A percentile compares a stretch with the other conserved stretches of the same genome.
Conservation (phyloP, 176 grass and related monocot genomes). For the Leersia perrieri region DNA sequence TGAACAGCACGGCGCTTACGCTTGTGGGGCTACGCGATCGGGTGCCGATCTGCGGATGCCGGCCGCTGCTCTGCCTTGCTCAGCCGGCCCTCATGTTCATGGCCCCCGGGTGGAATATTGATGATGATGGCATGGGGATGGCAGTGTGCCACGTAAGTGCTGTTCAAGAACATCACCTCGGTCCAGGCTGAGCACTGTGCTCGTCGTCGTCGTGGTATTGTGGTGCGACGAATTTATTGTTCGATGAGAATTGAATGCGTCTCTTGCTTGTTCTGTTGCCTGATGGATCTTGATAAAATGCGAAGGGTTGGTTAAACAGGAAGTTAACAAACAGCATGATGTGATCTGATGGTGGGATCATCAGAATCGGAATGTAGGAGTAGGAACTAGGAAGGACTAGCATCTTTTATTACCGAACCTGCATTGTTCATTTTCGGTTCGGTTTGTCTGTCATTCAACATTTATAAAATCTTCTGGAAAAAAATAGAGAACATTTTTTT, state of each 20-base stretch:
- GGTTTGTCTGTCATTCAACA: neutral
- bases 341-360: neutral
- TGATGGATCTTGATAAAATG: neutral
- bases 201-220: neutral
- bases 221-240: neutral
- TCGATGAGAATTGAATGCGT: neutral
- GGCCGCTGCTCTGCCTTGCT: neutral
- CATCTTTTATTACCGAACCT: neutral
- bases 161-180: constrained; percentile 22
- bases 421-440: neutral
- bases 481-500: no score
- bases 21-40: neutral
- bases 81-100: neutral
- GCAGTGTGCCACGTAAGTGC: neutral
- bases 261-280: neutral
- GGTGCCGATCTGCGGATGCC: neutral
- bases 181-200: neutral
- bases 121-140: constrained; percentile 16
- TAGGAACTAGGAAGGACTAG: neutral
- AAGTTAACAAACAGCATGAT: neutral
- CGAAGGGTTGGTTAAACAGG: neutral
- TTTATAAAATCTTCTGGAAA: no score
- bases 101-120: neutral
- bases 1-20: neutral
- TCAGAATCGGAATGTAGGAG: neutral